These are phyloP conservation scores for Suillus subluteus DNA, from an alignment of 768 basidiomycete genomes.

Conservation along the genomic window DNA sequence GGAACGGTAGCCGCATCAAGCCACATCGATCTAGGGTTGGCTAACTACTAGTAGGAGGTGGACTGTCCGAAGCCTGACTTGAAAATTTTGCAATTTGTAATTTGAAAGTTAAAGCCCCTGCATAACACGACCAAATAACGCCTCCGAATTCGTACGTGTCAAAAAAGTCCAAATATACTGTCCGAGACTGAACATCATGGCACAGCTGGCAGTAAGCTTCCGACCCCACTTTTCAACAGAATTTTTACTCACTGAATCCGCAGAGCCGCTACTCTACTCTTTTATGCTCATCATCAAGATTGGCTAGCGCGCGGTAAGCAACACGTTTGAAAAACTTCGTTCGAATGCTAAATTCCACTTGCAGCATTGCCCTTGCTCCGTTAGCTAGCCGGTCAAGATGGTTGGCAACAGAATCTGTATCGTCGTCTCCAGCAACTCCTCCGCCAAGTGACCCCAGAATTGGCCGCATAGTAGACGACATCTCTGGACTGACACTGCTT, in stretches of 20 bases:
- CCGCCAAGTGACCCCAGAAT: conserved; percentile 68
- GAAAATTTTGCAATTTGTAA: background rate
- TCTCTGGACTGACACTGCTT: conserved; percentile 83
- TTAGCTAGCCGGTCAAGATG: conserved; percentile 50
- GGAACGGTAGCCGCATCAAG: background rate
- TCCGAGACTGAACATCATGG: conserved; percentile 25
- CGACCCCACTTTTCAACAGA: background rate
- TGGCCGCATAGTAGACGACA: conserved; percentile 87
- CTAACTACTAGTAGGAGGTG: background rate
- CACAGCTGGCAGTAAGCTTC: conserved; percentile 22
- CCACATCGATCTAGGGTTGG: background rate
- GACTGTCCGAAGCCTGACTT: too few relatives aligned
- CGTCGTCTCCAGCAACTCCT: conserved; percentile 45
- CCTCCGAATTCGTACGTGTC: conserved; percentile 24
- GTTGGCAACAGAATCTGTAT: conserved; percentile 54
- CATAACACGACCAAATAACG: conserved; percentile 22
- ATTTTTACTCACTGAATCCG: background rate
- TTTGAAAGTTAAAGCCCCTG: background rate
- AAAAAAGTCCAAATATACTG: conserved; percentile 13
- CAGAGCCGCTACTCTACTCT: conserved; percentile 27
- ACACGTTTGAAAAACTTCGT: conserved; percentile 11
- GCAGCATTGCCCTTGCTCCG: conserved; percentile 23
- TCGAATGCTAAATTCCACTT: conserved; percentile 6
- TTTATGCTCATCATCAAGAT: conserved; percentile 23
- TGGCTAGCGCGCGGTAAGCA: conserved; percentile 16